Conservation (phyloP, 176 grass and related monocot species). For the Guadua angustifolia region DNA sequence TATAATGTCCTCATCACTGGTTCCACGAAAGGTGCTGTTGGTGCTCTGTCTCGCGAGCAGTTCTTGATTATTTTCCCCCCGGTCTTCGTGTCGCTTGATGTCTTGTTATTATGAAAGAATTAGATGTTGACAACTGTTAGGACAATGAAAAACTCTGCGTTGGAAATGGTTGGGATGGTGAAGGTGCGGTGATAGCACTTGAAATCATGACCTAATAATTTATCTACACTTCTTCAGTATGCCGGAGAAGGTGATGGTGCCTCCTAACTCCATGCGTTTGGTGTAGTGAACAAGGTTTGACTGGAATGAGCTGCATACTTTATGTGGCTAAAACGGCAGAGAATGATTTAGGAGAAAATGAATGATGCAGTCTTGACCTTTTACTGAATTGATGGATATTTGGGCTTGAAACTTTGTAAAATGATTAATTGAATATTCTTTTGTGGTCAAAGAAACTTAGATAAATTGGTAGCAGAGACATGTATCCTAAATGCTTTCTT, state of each 20-base stretch:
- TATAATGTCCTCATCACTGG: conserved; percentile 96
- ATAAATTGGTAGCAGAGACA: background rate
- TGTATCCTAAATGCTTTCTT: background rate
- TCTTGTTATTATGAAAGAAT: no score
- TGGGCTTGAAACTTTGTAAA: background rate
- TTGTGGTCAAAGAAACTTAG: background rate
- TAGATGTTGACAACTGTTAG: no score
- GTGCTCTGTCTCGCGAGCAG: no score
- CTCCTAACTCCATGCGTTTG: background rate
- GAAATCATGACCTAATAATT: background rate
- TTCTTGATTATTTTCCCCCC: no score
- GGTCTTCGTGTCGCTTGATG: no score
- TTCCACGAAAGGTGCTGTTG: conserved; percentile 24
- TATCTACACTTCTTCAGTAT: background rate
- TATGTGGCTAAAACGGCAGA: background rate
- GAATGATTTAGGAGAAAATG: background rate
- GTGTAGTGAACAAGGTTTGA: background rate
- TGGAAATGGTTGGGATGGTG: background rate
- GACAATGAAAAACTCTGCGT: no score
- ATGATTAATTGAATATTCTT: background rate
- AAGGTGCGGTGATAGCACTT: background rate
- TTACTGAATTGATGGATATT: background rate
- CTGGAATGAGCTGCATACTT: background rate
- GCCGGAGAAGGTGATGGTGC: no score
- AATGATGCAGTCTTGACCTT: background rate